Percentiles rank a stretch among this genome's conserved stretches.
Evolutionary conservation across 257 asterid genomes (phyloP).

Genomic region (Solanum tarapatanum): DNA sequence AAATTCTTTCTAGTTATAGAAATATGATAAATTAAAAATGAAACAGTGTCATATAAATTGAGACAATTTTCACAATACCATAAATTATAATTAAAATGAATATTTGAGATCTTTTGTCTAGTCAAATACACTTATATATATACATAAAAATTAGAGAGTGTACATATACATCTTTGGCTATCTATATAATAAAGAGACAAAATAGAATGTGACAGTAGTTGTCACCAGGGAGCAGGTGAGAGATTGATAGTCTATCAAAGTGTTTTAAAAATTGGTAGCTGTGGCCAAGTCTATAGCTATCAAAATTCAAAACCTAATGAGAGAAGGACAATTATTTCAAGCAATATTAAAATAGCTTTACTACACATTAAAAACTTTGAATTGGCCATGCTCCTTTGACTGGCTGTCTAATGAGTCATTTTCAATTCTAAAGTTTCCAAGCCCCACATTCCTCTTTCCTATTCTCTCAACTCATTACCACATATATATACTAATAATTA

Average conservation of each 20-base stretch:
- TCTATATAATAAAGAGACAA: neutral
- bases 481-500: neutral
- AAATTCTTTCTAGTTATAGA: too few species aligned
- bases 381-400: constrained; percentile 4
- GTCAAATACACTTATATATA: neutral
- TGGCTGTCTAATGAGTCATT: neutral
- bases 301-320: neutral
- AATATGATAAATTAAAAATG: too few species aligned
- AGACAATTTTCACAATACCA: neutral
- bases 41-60: neutral
- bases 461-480: neutral
- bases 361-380: neutral
- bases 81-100: neutral
- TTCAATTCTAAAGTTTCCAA: neutral
- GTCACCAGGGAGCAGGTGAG: constrained; percentile 11
- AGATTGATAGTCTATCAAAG: neutral
- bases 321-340: constrained; percentile 2
- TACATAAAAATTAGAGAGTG: neutral
- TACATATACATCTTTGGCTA: neutral
- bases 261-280: neutral
- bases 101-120: neutral
- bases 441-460: neutral
- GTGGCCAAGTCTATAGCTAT: neutral
- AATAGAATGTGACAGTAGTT: neutral
- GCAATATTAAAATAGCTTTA: constrained; percentile 5